These are phyloP conservation scores for Sporothrix protearum DNA, from an alignment of 2,329 filamentous ascomycete species.

Conservation along the genomic window DNA sequence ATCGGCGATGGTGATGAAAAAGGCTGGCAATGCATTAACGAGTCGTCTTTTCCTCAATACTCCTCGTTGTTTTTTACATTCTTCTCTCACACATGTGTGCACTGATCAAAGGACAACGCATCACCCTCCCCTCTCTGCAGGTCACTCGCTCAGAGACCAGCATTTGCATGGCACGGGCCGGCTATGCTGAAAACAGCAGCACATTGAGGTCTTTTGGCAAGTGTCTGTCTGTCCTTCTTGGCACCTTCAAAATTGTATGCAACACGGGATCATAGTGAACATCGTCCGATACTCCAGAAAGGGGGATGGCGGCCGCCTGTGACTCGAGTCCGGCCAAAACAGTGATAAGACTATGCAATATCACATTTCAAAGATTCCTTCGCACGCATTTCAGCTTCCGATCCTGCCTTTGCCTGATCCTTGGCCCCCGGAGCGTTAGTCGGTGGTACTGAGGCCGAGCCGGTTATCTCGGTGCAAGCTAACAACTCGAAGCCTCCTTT, in stretches of 20 bases:
- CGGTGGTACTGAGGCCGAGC: background rate
- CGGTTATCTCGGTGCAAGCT: background rate
- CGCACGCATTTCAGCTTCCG: background rate
- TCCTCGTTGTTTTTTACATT: background rate
- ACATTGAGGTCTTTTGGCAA: background rate
- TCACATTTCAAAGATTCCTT: background rate
- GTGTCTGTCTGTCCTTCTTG: background rate
- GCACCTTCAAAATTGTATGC: background rate
- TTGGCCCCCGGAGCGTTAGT: background rate
- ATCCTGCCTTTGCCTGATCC: background rate
- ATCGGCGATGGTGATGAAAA: background rate
- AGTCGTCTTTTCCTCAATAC: too few species aligned
- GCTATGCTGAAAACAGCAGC: background rate
- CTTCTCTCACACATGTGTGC: background rate
- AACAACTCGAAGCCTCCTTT: background rate
- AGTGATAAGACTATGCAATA: background rate
- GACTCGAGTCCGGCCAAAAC: background rate
- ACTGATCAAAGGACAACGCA: slow-evolving; percentile 12
- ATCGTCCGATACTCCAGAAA: background rate
- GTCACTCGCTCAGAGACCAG: background rate
- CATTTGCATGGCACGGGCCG: slow-evolving; percentile 1
- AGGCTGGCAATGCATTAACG: background rate
- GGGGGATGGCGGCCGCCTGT: background rate
- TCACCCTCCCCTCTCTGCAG: slow-evolving; percentile 12
- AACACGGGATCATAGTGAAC: background rate